Percentiles rank a stretch among this genome's conserved stretches.
Evolutionary conservation across 257 asterid genomes (phyloP).

Genomic region (Prunella vulgaris): DNA sequence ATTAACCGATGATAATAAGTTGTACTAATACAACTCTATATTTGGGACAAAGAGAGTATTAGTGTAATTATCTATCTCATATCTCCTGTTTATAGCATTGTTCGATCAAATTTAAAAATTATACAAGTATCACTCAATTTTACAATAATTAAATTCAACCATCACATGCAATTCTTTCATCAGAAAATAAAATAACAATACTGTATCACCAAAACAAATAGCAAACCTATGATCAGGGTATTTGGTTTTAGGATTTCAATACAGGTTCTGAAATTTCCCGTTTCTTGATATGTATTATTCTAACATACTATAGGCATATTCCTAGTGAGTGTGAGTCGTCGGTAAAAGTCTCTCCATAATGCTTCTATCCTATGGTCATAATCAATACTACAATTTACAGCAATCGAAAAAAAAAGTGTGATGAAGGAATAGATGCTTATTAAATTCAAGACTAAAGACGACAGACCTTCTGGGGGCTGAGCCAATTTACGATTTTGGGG

Average conservation of each 20-base stretch:
- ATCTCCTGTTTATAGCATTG: neutral
- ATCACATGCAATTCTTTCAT: constrained; percentile 8
- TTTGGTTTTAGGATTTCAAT: neutral
- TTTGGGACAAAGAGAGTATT: neutral
- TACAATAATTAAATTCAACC: neutral
- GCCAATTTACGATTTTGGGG: constrained; percentile 75
- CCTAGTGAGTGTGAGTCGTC: neutral
- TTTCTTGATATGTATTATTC: neutral
- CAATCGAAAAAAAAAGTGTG: neutral
- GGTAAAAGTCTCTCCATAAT: neutral
- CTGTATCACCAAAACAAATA: neutral
- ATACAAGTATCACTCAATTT: neutral
- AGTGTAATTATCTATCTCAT: neutral
- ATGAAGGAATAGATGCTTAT: neutral
- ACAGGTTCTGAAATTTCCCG: neutral
- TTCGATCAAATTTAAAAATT: neutral
- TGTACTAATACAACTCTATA: neutral
- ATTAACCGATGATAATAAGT: neutral
- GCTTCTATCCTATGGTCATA: neutral
- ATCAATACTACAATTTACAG: neutral
- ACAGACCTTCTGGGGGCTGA: constrained; percentile 72
- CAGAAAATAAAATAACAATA: neutral
- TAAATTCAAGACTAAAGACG: neutral
- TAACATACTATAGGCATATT: neutral
- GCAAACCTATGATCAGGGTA: neutral